Conservation (phyloP, 305 asterid species). For the Fraxinus xanthoxyloides region DNA sequence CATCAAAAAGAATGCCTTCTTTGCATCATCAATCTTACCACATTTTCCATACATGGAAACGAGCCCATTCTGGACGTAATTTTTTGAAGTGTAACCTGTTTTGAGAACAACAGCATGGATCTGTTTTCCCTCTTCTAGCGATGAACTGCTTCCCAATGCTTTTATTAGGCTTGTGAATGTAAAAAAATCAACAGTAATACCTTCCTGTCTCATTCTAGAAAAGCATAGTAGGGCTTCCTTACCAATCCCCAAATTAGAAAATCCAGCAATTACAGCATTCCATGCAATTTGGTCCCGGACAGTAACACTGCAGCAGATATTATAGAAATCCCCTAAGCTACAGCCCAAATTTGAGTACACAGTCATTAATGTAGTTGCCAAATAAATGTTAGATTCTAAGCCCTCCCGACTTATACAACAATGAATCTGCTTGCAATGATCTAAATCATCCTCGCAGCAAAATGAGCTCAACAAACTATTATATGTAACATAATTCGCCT, state of each 20-base stretch:
- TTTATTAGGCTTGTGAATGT: slow-evolving; percentile 52
- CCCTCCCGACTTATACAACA: slow-evolving; percentile 50
- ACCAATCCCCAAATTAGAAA: slow-evolving; percentile 44
- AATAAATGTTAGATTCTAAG: slow-evolving; percentile 34
- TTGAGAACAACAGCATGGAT: slow-evolving; percentile 46
- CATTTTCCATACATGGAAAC: slow-evolving; percentile 70
- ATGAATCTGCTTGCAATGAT: slow-evolving; percentile 51
- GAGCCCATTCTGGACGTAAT: slow-evolving; percentile 47
- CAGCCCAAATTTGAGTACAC: slow-evolving; percentile 48
- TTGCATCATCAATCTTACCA: slow-evolving; percentile 46
- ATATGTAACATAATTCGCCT: slow-evolving; percentile 41
- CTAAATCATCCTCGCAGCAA: slow-evolving; percentile 37
- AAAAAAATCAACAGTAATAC: slow-evolving; percentile 37
- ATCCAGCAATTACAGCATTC: slow-evolving; percentile 65
- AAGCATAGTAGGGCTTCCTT: slow-evolving; percentile 48
- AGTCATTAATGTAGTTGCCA: slow-evolving; percentile 43
- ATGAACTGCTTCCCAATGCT: slow-evolving; percentile 47
- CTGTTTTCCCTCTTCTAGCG: slow-evolving; percentile 52
- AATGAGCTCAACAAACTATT: slow-evolving; percentile 49
- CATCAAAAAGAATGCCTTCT: slow-evolving; percentile 48
- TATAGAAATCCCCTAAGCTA: slow-evolving; percentile 35
- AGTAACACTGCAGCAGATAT: slow-evolving; percentile 30
- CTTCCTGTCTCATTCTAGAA: slow-evolving; percentile 41
- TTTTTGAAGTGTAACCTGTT: slow-evolving; percentile 30
- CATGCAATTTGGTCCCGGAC: slow-evolving; percentile 59